phyloP scores from a whole-genome alignment of 352 stramenopile species.

The Aphanomyces invadans region DNA sequence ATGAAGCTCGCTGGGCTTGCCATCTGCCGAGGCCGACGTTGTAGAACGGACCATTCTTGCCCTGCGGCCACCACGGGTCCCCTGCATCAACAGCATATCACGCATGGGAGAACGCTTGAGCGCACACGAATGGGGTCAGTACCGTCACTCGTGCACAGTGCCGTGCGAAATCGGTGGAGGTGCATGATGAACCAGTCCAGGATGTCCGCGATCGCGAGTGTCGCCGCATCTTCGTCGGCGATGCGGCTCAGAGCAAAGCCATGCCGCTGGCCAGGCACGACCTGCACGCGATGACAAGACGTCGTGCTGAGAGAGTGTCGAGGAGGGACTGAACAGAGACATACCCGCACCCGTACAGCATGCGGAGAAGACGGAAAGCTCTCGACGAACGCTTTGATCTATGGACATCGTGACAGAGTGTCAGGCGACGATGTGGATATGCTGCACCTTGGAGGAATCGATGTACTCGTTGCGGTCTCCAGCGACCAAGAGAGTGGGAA shows the following conservation, averaged over 20 bases:
- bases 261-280: slow-evolving; percentile 63
- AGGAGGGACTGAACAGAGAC: too few species aligned
- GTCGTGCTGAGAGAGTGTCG: too few species aligned
- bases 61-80: slow-evolving; percentile 64
- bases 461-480: slow-evolving; percentile 58
- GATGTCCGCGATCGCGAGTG: slow-evolving; percentile 74
- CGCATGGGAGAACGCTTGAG: too few species aligned
- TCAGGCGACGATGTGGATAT: not conserved
- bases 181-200: slow-evolving; percentile 80
- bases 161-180: slow-evolving; percentile 71
- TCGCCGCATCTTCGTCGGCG: slow-evolving; percentile 84
- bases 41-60: slow-evolving; percentile 78
- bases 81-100: too few species aligned
- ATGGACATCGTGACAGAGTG: not conserved
- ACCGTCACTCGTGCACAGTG: slow-evolving; percentile 65
- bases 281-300: slow-evolving; percentile 22
- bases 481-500: slow-evolving; percentile 56
- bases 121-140: too few species aligned
- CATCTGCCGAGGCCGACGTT: slow-evolving; percentile 72
- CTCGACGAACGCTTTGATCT: slow-evolving; percentile 3
- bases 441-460: slow-evolving; percentile 52
- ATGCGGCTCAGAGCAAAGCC: slow-evolving; percentile 85
- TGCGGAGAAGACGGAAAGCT: not conserved
- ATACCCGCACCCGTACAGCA: not conserved
- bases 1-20: slow-evolving; percentile 60